Evolutionary conservation across 768 basidiomycete species (phyloP), one percentile per base, ranked within the genome.

Genomic region (Phylloporus arenicola): DNA sequence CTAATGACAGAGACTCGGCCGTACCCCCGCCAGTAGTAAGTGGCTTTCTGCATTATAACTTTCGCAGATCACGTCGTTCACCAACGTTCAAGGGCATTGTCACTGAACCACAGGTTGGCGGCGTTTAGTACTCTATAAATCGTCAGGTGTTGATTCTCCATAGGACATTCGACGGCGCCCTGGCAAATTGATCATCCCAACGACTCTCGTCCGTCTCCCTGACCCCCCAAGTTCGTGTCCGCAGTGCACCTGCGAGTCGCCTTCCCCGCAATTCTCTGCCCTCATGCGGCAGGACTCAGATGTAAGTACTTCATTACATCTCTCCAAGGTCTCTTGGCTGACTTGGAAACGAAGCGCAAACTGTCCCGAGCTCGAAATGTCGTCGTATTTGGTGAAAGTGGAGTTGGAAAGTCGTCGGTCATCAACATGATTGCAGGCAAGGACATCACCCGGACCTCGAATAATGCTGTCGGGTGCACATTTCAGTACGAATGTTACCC

Each of bases 331-430:
- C 17, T 10, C 31, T 29, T 4, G 17, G 35, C 35, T 37, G 6
- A 37, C 17, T 19, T 37, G 35, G 43, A 51, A 47, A 33, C 37
- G 20, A 52, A 62, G 61, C 24, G 17, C 20, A 24, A 30, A 13
- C 34, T 10, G 14, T 45, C 10, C 40, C 58, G 34, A 34, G 16
- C 45, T 45, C 61, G 57, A 30, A 75, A 75, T 49, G 44, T 74
- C 34, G 60, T 75, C 25, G 43, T 75, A 6, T 75, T 75, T 48
- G 74, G 75, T 6, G 70, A 74, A 51, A 65, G 65, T 6, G 72
- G 74, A 10, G 47, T 61, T 13, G 68, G 69, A 31, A 76, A 76
- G 50, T 74, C 72, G 45, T 72, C 70, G 0, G 53, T 75, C 30
- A 61, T 76, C 53, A 76, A 75, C 54, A 62, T 71, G 66, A 56